These are phyloP conservation scores for Paraphysoderma sedebokerense DNA, from an alignment of 371 early-diverging fungal species.

Conservation along the genomic window DNA sequence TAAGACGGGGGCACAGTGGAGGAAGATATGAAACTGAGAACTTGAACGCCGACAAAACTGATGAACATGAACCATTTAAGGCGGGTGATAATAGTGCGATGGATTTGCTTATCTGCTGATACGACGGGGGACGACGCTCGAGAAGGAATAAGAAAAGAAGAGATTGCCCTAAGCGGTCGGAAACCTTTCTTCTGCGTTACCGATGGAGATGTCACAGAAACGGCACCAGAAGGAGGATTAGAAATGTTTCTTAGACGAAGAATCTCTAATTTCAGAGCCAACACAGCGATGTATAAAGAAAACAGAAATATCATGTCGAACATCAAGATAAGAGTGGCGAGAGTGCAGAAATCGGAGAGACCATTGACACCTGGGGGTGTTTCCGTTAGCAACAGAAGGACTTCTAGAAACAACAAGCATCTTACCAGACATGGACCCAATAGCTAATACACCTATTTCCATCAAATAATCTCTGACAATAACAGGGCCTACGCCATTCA, in stretches of 20 bases:
- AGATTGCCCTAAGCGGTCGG: slow-evolving; percentile 15
- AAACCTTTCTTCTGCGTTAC: slow-evolving; percentile 9
- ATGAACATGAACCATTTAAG: slow-evolving; percentile 18
- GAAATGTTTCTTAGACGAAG: slow-evolving; percentile 24
- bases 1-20: no score
- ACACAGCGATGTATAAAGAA: slow-evolving; percentile 66
- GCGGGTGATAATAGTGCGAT: slow-evolving; percentile 1
- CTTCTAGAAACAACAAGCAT: not conserved
- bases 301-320: slow-evolving; percentile 73
- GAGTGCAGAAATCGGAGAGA: slow-evolving; percentile 59
- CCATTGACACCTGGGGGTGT: slow-evolving; percentile 52
- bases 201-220: not conserved
- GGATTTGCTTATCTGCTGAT: slow-evolving; percentile 1
- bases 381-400: not conserved
- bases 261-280: slow-evolving; percentile 75
- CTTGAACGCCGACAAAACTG: slow-evolving; percentile 52
- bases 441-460: slow-evolving; percentile 57
- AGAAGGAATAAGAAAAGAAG: slow-evolving; percentile 12
- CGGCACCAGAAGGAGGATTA: not conserved
- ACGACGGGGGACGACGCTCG: slow-evolving; percentile 6
- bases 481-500: slow-evolving; percentile 41
- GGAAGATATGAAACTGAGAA: slow-evolving; percentile 49
- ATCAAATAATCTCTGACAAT: slow-evolving; percentile 61
- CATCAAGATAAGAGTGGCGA: slow-evolving; percentile 59
- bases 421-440: slow-evolving; percentile 47